phyloP scores from a whole-genome alignment of 768 basidiomycete genomes.

The Chalciporus chontae region DNA sequence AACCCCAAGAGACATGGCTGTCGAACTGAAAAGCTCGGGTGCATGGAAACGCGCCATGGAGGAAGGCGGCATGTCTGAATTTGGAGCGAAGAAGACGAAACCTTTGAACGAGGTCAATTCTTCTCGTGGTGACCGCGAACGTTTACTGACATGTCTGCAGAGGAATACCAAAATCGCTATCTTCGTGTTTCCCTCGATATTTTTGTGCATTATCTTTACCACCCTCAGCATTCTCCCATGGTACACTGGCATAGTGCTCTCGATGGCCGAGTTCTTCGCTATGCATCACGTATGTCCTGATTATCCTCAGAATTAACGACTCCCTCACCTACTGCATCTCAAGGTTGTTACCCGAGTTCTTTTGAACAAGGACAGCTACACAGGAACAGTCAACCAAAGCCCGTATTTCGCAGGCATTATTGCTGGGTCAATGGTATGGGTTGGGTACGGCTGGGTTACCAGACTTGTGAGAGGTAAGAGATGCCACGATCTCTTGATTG shows the following conservation, averaged over 20 bases:
- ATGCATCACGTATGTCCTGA: slow-evolving; percentile 83
- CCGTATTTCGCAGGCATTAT: slow-evolving; percentile 96
- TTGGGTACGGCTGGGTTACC: slow-evolving; percentile 77
- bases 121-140: neutral
- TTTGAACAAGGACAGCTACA: slow-evolving; percentile 76
- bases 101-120: slow-evolving; percentile 68
- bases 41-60: slow-evolving; percentile 88
- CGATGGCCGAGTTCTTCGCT: slow-evolving; percentile 82
- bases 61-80: slow-evolving; percentile 80
- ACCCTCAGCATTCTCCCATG: slow-evolving; percentile 82
- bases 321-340: slow-evolving; percentile 8
- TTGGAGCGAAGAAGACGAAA: slow-evolving; percentile 61
- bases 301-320: neutral
- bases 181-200: slow-evolving; percentile 72
- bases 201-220: slow-evolving; percentile 80
- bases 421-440: slow-evolving; percentile 80
- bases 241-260: slow-evolving; percentile 84
- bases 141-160: slow-evolving; percentile 33
- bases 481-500: neutral
- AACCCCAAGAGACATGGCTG: slow-evolving; percentile 92
- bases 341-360: slow-evolving; percentile 84
- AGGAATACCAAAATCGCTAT: slow-evolving; percentile 80
- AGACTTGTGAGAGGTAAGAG: slow-evolving; percentile 67
- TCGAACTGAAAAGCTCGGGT: slow-evolving; percentile 85
- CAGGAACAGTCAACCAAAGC: slow-evolving; percentile 78